These are phyloP conservation scores for Ganoderma meredithae DNA, from an alignment of 1,284 basidiomycete genomes.

Conservation along the genomic window DNA sequence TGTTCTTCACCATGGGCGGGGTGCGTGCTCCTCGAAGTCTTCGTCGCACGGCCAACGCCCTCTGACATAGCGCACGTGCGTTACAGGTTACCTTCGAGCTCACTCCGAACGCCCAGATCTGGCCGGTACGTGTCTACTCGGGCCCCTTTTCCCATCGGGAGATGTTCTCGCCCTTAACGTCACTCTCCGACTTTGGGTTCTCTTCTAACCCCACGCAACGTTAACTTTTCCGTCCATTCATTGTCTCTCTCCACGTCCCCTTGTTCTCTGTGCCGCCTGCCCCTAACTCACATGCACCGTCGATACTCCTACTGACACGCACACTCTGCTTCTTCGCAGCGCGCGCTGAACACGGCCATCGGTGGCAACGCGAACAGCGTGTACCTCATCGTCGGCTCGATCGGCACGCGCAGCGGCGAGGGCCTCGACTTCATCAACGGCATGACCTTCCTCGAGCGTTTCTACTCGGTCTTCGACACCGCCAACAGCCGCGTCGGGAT, in stretches of 20 bases:
- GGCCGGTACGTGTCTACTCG: conserved; percentile 44
- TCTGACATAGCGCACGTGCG: conserved; percentile 10
- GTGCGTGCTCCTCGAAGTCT: conserved; percentile 34
- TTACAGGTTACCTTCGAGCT: conserved; percentile 46
- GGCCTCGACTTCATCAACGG: conserved; percentile 51
- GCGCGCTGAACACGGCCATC: conserved; percentile 49
- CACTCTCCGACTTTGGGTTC: neutral
- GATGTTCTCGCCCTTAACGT: neutral
- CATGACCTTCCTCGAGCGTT: conserved; percentile 56
- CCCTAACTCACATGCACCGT: neutral
- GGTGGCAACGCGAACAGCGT: conserved; percentile 49
- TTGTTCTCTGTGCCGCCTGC: neutral
- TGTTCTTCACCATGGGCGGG: conserved; percentile 51
- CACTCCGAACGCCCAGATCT: conserved; percentile 58
- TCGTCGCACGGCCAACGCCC: neutral
- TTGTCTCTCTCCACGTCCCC: neutral
- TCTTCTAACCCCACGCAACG: neutral
- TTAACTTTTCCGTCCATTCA: neutral
- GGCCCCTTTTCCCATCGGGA: neutral
- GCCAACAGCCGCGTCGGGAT: conserved; percentile 53
- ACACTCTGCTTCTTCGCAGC: conserved; percentile 18
- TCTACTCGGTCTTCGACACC: conserved; percentile 72
- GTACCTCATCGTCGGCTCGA: conserved; percentile 53
- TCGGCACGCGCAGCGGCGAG: conserved; percentile 40
- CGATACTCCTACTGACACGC: neutral